Evolutionary conservation across 768 basidiomycete genomes (phyloP).

Genomic region (Pisolithus sp.): DNA sequence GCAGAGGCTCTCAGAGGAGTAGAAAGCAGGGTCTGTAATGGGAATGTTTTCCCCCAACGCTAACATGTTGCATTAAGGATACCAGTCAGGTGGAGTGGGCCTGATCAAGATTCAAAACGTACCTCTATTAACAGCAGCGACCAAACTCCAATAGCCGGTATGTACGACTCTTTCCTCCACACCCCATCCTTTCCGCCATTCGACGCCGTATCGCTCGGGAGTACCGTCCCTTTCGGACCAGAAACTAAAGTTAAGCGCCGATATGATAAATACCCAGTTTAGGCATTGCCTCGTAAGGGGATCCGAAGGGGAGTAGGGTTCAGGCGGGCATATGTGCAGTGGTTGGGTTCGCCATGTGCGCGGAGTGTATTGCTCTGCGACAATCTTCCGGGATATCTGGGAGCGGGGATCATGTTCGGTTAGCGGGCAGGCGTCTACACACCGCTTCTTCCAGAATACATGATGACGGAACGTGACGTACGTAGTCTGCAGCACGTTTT

Average conservation of each 20-base stretch:
- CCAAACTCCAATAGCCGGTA: conserved; percentile 85
- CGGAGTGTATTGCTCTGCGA: conserved; percentile 63
- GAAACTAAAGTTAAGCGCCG: conserved; percentile 81
- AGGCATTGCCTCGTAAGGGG: conserved; percentile 53
- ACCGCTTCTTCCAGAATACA: not conserved
- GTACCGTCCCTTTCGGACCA: conserved; percentile 70
- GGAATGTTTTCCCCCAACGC: conserved; percentile 74
- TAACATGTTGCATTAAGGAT: conserved; percentile 20
- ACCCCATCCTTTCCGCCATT: conserved; percentile 69
- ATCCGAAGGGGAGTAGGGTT: conserved; percentile 49
- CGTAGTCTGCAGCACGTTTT: conserved; percentile 58
- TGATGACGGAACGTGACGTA: conserved; percentile 22
- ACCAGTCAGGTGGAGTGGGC: not conserved
- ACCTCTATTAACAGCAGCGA: conserved; percentile 83
- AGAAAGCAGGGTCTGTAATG: conserved; percentile 74
- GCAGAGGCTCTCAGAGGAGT: conserved; percentile 61
- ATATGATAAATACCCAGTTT: conserved; percentile 87
- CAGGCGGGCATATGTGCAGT: conserved; percentile 67
- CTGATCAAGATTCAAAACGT: conserved; percentile 11
- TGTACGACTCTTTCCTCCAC: conserved; percentile 44
- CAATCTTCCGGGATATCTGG: conserved; percentile 58
- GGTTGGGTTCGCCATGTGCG: conserved; percentile 67
- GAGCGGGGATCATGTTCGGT: not conserved
- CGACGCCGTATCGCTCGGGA: conserved; percentile 64
- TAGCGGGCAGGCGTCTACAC: too few relatives aligned